Conservation (phyloP, 139 green algal species). For the Spirogloea muscicola region DNA sequence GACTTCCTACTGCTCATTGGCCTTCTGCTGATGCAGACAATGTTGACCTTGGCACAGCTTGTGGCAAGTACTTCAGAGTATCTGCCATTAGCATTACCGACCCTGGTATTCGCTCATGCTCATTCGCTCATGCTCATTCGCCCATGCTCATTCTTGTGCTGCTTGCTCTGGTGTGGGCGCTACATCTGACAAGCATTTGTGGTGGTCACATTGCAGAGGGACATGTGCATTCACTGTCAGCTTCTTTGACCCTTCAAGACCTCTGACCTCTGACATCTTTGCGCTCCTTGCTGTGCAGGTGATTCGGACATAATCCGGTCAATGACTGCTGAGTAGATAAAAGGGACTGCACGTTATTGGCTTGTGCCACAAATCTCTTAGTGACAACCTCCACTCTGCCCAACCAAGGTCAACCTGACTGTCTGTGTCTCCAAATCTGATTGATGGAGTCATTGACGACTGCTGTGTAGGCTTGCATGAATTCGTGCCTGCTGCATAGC, state of each 20-base stretch:
- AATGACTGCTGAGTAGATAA: constrained; percentile 13
- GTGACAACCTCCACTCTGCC: too few species aligned
- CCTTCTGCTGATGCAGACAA: constrained; percentile 66
- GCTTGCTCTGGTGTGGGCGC: neutral
- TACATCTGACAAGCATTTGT: constrained; percentile 5
- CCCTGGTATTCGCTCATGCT: constrained; percentile 61
- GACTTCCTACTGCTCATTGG: neutral
- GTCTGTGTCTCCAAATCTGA: too few species aligned
- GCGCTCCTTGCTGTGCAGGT: constrained; percentile 26
- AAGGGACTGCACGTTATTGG: neutral
- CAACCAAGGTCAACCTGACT: too few species aligned
- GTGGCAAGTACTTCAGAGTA: constrained; percentile 94
- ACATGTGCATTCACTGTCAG: neutral
- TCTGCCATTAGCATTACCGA: constrained; percentile 93
- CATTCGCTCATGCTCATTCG: neutral
- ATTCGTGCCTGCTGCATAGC: too few species aligned
- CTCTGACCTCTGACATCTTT: neutral
- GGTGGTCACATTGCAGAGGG: neutral
- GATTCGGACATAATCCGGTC: constrained; percentile 41
- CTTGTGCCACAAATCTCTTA: too few species aligned
- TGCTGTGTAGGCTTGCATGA: too few species aligned
- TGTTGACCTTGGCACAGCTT: constrained; percentile 96
- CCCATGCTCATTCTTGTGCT: neutral
- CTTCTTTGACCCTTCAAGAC: neutral
- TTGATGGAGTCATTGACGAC: too few species aligned